Evolutionary conservation across 2,329 filamentous ascomycete genomes (phyloP), one percentile per base, ranked within the genome.

Genomic region (Diaporthe longicolla): DNA sequence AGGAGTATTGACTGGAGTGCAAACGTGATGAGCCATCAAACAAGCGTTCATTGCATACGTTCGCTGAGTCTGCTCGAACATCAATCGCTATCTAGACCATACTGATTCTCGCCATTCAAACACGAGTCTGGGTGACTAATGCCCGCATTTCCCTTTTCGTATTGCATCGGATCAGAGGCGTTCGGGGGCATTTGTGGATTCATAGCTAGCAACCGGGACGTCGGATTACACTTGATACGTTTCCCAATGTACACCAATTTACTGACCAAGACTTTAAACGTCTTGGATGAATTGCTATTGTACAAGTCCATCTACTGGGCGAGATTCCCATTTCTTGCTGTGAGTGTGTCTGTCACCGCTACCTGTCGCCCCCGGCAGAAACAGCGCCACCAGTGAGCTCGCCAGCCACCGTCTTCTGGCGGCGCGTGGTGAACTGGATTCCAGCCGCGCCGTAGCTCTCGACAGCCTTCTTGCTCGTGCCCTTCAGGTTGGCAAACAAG

Each of bases 361-460:
- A 40, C 19, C 17, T 37, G 50, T 40, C 26, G 32, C 26, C 24
- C 4, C 68, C 66, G 19, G 66, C 55, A 73, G 73, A 79, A 78
- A 79, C 77, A 75, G 76, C 90, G 75, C 89, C 89, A 70, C 89
- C 89, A 29, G 89, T 91, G 74, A 91, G 83, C 81, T 90, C 88
- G 80, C 91, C 89, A 4, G 89, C 85, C 72, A 91, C 86, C 65
- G 80, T 83, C 83, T 88, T 89, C 80, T 83, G 89, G 73, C 89
- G 82, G 81, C 84, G 84, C 24, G 84, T 83, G 26, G 88, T 89
- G 75, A 85, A 84, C 71, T 84, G 83, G 69, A 81, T 81, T 73
- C 86, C 85, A 10, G 82, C 80, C 76, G 82, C 82, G 40, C 40
- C 1, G 70, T 81, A 78, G 52, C 80, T 76, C 43, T 85, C 82